Evolutionary conservation across 805 yeast species (phyloP).

Genomic region (Sugiyamaella valdiviana): DNA sequence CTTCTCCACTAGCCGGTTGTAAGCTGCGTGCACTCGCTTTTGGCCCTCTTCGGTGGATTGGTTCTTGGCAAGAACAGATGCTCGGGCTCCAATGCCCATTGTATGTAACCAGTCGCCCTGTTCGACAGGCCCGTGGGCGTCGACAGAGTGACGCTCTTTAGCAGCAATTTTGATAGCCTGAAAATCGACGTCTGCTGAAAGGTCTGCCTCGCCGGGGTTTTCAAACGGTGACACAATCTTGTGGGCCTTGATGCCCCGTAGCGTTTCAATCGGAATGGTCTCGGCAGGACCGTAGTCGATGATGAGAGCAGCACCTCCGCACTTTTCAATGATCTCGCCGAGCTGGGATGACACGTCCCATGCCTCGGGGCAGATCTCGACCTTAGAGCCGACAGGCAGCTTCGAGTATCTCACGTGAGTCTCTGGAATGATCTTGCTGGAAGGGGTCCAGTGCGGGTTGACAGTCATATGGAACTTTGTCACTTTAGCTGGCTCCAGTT

Average conservation of each 20-base stretch:
- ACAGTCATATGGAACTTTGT: slow-evolving; percentile 49
- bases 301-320: slow-evolving; percentile 56
- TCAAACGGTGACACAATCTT: slow-evolving; percentile 66
- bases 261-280: slow-evolving; percentile 61
- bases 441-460: slow-evolving; percentile 55
- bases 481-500: slow-evolving; percentile 6
- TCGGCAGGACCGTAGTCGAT: slow-evolving; percentile 70
- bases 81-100: slow-evolving; percentile 68
- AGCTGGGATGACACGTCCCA: slow-evolving; percentile 52
- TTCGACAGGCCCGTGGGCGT: slow-evolving; percentile 52
- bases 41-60: slow-evolving; percentile 40
- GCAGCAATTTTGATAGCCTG: slow-evolving; percentile 44
- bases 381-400: slow-evolving; percentile 50
- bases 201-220: slow-evolving; percentile 74
- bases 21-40: slow-evolving; percentile 50
- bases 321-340: slow-evolving; percentile 35
- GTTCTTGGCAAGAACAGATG: slow-evolving; percentile 40
- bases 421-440: slow-evolving; percentile 49
- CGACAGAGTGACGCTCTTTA: slow-evolving; percentile 22
- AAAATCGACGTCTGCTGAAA: slow-evolving; percentile 81
- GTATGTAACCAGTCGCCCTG: slow-evolving; percentile 77
- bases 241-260: slow-evolving; percentile 69
- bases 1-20: slow-evolving; percentile 56
- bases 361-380: slow-evolving; percentile 73
- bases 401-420: slow-evolving; percentile 44